phyloP scores from a whole-genome alignment of 495 filamentous ascomycete species.

The Aspergillus taichungensis region DNA sequence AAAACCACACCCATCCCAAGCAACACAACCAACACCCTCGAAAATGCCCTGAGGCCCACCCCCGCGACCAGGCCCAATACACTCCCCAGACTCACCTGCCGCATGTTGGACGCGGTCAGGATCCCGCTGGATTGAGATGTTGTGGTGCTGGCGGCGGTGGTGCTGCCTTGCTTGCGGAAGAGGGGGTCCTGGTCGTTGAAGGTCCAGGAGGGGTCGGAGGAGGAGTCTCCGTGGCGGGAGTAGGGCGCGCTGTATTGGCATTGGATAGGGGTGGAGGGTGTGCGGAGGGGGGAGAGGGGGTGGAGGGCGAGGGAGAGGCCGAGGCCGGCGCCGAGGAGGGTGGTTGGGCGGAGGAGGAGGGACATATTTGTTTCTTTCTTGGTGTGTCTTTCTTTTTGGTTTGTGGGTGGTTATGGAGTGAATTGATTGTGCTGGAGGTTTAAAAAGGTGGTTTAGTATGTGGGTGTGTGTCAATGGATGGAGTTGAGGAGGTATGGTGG shows the following conservation, averaged over 20 bases:
- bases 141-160: slow-evolving; percentile 1
- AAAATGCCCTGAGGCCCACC: slow-evolving; percentile 65
- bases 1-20: slow-evolving; percentile 62
- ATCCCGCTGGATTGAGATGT: slow-evolving; percentile 8
- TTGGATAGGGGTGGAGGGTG: slow-evolving; percentile 30
- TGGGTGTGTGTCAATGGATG: too few relatives aligned
- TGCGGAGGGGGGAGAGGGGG: slow-evolving; percentile 28
- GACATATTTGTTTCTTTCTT: slow-evolving; percentile 17
- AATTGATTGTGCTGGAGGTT: background rate
- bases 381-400: background rate
- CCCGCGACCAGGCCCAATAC: slow-evolving; percentile 62
- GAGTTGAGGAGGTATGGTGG: too few relatives aligned
- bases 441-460: too few relatives aligned
- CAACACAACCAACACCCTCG: slow-evolving; percentile 61
- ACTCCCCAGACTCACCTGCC: slow-evolving; percentile 62
- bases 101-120: slow-evolving; percentile 42
- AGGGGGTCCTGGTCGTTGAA: slow-evolving; percentile 14
- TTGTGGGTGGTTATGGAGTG: background rate
- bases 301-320: slow-evolving; percentile 33
- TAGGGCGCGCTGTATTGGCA: slow-evolving; percentile 30
- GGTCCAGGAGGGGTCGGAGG: slow-evolving; percentile 21
- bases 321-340: slow-evolving; percentile 31
- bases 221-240: slow-evolving; percentile 11
- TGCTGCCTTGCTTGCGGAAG: slow-evolving; percentile 21
- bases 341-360: slow-evolving; percentile 24